Base-by-base conservation (phyloP, 148 eudicot species). In the Diospyros lotus region DNA sequence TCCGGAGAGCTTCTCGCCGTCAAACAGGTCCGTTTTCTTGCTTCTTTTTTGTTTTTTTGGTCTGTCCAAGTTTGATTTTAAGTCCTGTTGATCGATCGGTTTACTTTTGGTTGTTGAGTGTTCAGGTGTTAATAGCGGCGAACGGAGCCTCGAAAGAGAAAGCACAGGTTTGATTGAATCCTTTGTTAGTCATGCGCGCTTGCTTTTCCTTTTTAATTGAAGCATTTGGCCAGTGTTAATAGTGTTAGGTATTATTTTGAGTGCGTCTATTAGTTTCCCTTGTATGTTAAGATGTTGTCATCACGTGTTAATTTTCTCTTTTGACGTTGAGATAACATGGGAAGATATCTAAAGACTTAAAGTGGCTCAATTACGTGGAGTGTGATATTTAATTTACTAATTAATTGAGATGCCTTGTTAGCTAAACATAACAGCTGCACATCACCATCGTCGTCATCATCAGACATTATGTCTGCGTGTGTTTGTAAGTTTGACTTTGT, bases 1-100 rank as follows among this genome's bases (percentile, higher is more conserved):
- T 88, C 92, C 11, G 89, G 92, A 2, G 92, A 88, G 76, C 80
- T 88, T 3, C 92, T 88, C 71, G 92, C 92, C 41, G 88, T 88
- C 65, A 88, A 86, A 72, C 89, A 88, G 89, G 92, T 88, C 6
- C 6, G 46, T 38, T 39, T 15, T 43, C 13, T 46, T 41, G 48
- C 6, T 1, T 15, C 28, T 56, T 18, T 2, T n/a, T n/a, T n/a
- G n/a, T 56, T 56, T 56, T 1, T n/a, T 4, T 56, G 0, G 17
- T 56, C 15, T 8, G 3, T 71, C 39, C 41, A 41, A 17, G 13
- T 79, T 63, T 18, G 43, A 17, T 61, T 78, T 70, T 9, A 9
- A 3, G 9, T 8, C 12, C 12, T 11, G 9, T 53, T 53, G 12
- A 9, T 53, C 8, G 56, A 53, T 53, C 4, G 52, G 5, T 50